These are phyloP conservation scores for Cryptococcus jaspeensis DNA, from an alignment of 1,284 basidiomycete species.

Conservation along the genomic window DNA sequence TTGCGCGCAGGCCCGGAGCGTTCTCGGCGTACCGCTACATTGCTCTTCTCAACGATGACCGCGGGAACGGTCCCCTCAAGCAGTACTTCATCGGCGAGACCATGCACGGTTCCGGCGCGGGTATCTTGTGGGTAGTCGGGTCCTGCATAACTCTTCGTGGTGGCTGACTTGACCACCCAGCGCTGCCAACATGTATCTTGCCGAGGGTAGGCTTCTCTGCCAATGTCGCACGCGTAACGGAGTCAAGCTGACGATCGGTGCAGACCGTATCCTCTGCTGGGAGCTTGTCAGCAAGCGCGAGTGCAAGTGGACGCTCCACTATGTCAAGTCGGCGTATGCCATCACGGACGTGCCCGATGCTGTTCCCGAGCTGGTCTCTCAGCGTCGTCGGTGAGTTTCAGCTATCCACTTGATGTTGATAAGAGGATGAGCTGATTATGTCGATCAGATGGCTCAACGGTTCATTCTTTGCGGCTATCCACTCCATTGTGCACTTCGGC, in stretches of 20 bases:
- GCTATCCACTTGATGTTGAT: background rate
- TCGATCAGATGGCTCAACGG: conserved; percentile 78
- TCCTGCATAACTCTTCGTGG: too few species aligned
- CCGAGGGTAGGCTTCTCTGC: conserved; percentile 63
- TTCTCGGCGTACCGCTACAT: conserved; percentile 91
- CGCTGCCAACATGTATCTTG: conserved; percentile 93
- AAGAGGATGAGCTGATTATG: background rate
- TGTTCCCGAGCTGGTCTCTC: conserved; percentile 85
- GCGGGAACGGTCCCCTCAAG: conserved; percentile 81
- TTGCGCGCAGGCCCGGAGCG: conserved; percentile 66
- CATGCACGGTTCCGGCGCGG: conserved; percentile 82
- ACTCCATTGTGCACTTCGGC: conserved; percentile 85
- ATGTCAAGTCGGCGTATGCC: conserved; percentile 88
- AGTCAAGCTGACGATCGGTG: background rate
- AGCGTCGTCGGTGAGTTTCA: conserved; percentile 68
- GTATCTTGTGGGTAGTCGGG: conserved; percentile 61
- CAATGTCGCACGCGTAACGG: conserved; percentile 6
- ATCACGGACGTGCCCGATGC: conserved; percentile 89
- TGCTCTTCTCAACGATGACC: conserved; percentile 79
- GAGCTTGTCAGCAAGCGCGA: conserved; percentile 86
- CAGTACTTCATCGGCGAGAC: conserved; percentile 96
- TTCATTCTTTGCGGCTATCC: conserved; percentile 92
- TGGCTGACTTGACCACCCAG: conserved; percentile 11
- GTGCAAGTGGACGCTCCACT: conserved; percentile 84
- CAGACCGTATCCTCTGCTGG: conserved; percentile 76